phyloP scores from a whole-genome alignment of 1,284 basidiomycete species.

The Cutaneotrichosporon sp. region DNA sequence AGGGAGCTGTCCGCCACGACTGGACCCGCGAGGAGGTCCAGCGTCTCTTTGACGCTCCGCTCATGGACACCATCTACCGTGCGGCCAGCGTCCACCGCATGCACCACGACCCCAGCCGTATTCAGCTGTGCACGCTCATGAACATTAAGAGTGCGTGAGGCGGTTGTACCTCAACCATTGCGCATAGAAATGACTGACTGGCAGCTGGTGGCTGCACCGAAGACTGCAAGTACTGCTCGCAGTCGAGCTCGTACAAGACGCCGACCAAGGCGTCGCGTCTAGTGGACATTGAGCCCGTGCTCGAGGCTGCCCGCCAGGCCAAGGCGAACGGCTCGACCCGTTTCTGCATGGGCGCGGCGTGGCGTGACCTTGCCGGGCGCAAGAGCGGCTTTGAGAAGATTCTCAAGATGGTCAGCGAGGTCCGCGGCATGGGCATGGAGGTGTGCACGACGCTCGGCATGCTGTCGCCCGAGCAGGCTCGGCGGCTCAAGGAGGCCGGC shows the following conservation, averaged over 20 bases:
- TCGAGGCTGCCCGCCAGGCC: constrained; percentile 83
- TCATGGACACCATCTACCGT: constrained; percentile 80
- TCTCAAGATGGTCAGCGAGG: constrained; percentile 78
- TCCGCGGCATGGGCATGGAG: constrained; percentile 86
- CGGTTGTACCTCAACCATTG: background rate
- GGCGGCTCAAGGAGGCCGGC: constrained; percentile 86
- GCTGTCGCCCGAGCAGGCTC: constrained; percentile 90
- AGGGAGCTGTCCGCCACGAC: constrained; percentile 38
- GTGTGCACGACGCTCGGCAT: constrained; percentile 98
- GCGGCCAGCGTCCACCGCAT: constrained; percentile 71
- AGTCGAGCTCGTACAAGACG: constrained; percentile 87
- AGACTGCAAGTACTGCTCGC: constrained; percentile 98
- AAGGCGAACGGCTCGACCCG: constrained; percentile 94
- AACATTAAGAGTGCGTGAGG: constrained; percentile 89
- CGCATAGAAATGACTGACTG: background rate
- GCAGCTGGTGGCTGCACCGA: constrained; percentile 89
- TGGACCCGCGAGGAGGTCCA: constrained; percentile 51
- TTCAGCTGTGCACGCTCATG: constrained; percentile 96
- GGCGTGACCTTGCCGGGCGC: constrained; percentile 88
- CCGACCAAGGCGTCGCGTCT: constrained; percentile 81
- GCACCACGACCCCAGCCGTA: constrained; percentile 79
- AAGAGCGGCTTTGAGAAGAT: constrained; percentile 94
- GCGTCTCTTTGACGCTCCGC: constrained; percentile 55
- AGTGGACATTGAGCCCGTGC: constrained; percentile 85
- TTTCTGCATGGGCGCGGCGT: constrained; percentile 99